phyloP scores from a whole-genome alignment of 306 rosid species.

The Dryas alaskensis region DNA sequence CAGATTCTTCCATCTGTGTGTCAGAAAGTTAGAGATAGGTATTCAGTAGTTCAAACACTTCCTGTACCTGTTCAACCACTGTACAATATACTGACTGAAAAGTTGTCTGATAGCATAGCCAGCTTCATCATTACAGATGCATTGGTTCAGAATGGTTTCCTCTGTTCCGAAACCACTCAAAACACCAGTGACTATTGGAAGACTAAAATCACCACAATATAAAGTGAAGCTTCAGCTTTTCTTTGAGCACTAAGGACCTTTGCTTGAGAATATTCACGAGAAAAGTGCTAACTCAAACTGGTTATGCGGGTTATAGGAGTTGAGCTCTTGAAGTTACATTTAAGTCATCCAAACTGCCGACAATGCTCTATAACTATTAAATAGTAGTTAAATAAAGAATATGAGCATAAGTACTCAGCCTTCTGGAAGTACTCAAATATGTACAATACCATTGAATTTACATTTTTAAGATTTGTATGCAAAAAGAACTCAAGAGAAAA shows the following conservation, averaged over 20 bases:
- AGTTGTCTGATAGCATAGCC: slow-evolving; percentile 21
- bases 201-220: slow-evolving; percentile 14
- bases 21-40: slow-evolving; percentile 31
- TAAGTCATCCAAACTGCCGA: slow-evolving; percentile 1
- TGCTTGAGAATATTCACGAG: slow-evolving; percentile 22
- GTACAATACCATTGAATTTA: neutral
- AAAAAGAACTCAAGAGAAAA: slow-evolving; percentile 14
- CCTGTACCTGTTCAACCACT: slow-evolving; percentile 15
- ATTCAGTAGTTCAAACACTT: slow-evolving; percentile 26
- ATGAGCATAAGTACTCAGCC: neutral
- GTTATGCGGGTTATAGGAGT: slow-evolving; percentile 7
- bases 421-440: slow-evolving; percentile 7
- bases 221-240: slow-evolving; percentile 32
- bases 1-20: slow-evolving; percentile 40
- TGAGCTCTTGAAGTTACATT: slow-evolving; percentile 15
- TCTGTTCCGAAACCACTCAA: slow-evolving; percentile 28
- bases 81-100: slow-evolving; percentile 23
- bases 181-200: slow-evolving; percentile 18
- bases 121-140: slow-evolving; percentile 37
- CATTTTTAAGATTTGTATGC: neutral
- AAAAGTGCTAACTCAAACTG: slow-evolving; percentile 11
- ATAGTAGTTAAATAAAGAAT: neutral
- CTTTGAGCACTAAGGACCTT: slow-evolving; percentile 27
- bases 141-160: slow-evolving; percentile 28
- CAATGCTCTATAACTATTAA: neutral